Percentiles rank a stretch among this genome's conserved stretches.
phyloP scores from a whole-genome alignment of 164 flowering plant genomes.

The Tetrastigma voinierianum region DNA sequence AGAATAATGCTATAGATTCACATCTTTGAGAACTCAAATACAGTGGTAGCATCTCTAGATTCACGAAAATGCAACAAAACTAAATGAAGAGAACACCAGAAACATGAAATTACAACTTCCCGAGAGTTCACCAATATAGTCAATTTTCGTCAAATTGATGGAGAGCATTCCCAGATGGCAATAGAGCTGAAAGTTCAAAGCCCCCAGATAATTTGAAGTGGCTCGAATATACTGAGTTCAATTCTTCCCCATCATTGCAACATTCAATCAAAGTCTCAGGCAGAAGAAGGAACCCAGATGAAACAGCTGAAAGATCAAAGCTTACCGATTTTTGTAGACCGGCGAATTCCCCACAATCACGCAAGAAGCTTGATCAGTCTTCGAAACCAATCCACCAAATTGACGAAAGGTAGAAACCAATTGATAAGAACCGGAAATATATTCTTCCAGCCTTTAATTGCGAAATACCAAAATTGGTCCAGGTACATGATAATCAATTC shows the following conservation, averaged over 20 bases:
- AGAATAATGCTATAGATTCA: background rate
- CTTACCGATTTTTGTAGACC: too few relatives aligned
- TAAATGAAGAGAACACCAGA: background rate
- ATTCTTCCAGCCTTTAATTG: background rate
- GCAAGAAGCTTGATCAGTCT: background rate
- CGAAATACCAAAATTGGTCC: background rate
- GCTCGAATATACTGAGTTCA: background rate
- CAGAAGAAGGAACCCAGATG: too few relatives aligned
- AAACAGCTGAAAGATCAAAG: too few relatives aligned
- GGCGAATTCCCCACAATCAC: too few relatives aligned
- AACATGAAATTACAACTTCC: background rate
- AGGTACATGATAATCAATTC: constrained; percentile 13
- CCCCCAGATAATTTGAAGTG: background rate
- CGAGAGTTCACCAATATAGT: background rate
- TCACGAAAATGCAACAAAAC: background rate
- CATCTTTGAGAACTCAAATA: constrained; percentile 5
- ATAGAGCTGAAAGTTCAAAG: background rate
- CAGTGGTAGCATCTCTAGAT: constrained; percentile 10
- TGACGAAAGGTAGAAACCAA: background rate
- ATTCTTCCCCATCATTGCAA: background rate
- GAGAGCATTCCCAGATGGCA: background rate
- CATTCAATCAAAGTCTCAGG: background rate
- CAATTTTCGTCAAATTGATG: background rate
- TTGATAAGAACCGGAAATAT: background rate
- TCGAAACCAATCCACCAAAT: background rate